Evolutionary conservation across 306 rosid species (phyloP), one percentile per base, ranked within the genome.

Genomic region (Acacia crassicarpa): DNA sequence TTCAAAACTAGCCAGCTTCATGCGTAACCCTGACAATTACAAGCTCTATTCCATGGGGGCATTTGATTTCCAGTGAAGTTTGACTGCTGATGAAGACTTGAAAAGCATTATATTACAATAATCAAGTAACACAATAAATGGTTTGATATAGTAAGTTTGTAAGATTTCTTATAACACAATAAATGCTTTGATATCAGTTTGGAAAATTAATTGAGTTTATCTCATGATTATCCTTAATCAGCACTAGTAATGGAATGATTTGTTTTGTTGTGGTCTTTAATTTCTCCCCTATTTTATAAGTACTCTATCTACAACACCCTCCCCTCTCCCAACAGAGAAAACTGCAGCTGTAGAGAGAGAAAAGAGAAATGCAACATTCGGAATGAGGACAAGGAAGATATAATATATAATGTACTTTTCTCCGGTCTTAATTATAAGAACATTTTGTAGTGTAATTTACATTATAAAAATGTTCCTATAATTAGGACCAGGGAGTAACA

Each of bases 1-100:
- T 56, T 78, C 88, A 11, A 13, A 3, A 6, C 87, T 94, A 17
- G 41, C 40, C 2, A 11, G 13, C 4, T 82, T 91, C 74, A 91
- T 92, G 92, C 74, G 33, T 32, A 33, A 27, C 27, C 30, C 8
- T 70, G 0, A 2, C 5, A 75, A 17, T 9, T 83, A 80, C 35
- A 5, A 12, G n/a, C 40, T 46, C 1, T 90, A 92, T 79, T 79
- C 61, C 27, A 5, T 9, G 11, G 96, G 90, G 49, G 3, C 14
- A 7, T 84, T 41, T 70, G n/a, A 33, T 44, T 87, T 87, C 81
- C 33, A 2, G 22, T 83, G 83, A 83, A 67, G 58, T 11, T 63
- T 22, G n/a, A 63, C 69, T 27, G 38, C 6, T 63, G 67, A 25
- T 27, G 69, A 63, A 30, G 69, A 15, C 41, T 63, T 63, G 20